Evolutionary conservation across 768 basidiomycete genomes (phyloP), one percentile per base, ranked within the genome.

Genomic region (Leccinum pellstonianum): DNA sequence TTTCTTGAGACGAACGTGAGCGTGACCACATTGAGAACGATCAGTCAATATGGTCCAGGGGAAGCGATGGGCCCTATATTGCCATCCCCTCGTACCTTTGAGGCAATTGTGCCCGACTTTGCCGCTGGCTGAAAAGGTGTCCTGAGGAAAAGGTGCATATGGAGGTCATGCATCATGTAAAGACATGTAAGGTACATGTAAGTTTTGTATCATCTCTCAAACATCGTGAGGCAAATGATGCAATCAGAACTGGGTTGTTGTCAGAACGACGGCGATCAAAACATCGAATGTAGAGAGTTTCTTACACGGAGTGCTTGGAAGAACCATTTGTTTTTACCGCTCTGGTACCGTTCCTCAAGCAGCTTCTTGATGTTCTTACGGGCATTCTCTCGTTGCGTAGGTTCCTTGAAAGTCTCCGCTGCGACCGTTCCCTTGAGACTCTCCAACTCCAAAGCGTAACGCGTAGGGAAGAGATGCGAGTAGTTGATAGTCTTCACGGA

Each of bases 251-350:
- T 78, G 50, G 5, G 38, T 12, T 5, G 29, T 6, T 41, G 52
- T 5, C 5, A 29, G 1, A 27, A 19, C 10, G 43, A 12, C 19
- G 43, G 11, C 3, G 19, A 46, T 46, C 19, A 15, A 21, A 6
- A 21, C 43, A 46, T 19, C 2, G 10, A 46, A 46, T 4, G 19
- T 21, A 21, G 43, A 33, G 17, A 4, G 2, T 25, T 19, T 75
- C 81, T 75, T 81, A 93, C 92, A 73, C 87, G 86, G 65, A 94
- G 86, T 57, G 88, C 74, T 63, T 86, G 83, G 87, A 95, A 95
- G 85, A 95, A 98, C 95, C 95, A 98, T 77, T 88, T 87, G 87
- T 97, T 98, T 86, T 96, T 95, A 61, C 97, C 97, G 54, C 81
- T 78, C 52, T 82, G 82, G 86, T 98, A 97, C 60, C 95, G 83